Conservation (phyloP, 2,329 filamentous ascomycete genomes). For the Trichoderma arundinaceum region DNA sequence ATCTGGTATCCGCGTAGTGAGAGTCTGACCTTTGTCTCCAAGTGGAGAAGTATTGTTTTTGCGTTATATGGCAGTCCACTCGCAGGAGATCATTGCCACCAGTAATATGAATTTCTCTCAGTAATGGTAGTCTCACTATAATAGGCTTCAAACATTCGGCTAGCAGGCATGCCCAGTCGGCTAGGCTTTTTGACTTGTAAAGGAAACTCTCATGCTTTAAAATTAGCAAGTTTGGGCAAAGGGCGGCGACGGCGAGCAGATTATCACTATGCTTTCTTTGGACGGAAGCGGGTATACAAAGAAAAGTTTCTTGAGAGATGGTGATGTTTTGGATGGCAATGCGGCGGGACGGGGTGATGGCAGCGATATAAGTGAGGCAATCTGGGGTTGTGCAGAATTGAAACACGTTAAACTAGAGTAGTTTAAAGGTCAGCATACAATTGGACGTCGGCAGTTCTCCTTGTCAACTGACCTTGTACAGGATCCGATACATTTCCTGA, state of each 20-base stretch:
- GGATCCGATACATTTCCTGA: background rate
- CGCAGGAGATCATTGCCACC: background rate
- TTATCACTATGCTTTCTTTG: background rate
- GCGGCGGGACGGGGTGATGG: background rate
- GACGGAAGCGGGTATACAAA: background rate
- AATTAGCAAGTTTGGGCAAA: background rate
- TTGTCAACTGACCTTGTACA: constrained; percentile 3
- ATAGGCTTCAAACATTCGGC: background rate
- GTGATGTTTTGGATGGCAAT: background rate
- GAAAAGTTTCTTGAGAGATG: background rate
- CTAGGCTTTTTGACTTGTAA: background rate
- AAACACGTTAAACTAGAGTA: background rate
- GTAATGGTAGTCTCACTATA: background rate
- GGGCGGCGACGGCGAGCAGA: background rate
- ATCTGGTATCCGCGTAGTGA: background rate
- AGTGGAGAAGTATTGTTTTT: too few species aligned
- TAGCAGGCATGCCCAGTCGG: background rate
- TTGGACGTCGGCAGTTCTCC: background rate
- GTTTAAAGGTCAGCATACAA: background rate
- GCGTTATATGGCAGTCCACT: background rate
- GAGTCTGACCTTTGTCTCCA: background rate
- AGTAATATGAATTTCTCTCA: background rate
- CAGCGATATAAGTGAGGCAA: background rate
- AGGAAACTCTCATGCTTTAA: background rate
- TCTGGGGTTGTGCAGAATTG: background rate